Evolutionary conservation across 768 basidiomycete genomes (phyloP), one percentile per base, ranked within the genome.

Genomic region (Suillus paluster): DNA sequence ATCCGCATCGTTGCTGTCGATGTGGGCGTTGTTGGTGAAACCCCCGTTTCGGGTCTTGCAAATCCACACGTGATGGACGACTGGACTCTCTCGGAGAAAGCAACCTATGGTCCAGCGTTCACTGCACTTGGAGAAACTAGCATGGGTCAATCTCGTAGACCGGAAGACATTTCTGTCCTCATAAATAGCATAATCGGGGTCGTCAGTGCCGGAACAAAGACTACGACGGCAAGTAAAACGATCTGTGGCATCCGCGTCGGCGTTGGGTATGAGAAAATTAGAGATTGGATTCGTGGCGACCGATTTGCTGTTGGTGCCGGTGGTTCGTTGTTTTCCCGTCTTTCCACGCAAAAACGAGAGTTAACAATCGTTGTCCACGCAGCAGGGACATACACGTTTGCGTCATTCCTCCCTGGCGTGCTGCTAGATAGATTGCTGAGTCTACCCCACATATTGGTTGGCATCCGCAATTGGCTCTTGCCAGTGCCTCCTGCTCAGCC

Each of bases 291-390:
- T 30, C 81, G 83, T 36, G 91, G 92, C 2, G 84, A 91, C 58
- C 75, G 90, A 41, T 84, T 91, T 68, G 83, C 86, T 21, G 77
- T 94, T 59, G 93, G 93, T 61, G 88, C 93, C 56, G 93, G 92
- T 74, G 91, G 92, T 94, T 69, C 68, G 84, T 75, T 21, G 0
- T 27, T 23, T 58, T 52, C 34, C 36, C 27, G 19, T 42, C 27
- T 33, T 19, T 44, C 21, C 34, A 49, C 38, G 53, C 53, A 63
- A 25, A 12, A n/a, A 56, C 45, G 50, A 9, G 52, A 56, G 45
- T 63, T 66, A 27, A 36, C 30, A 46, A 60, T 71, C 12, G 21
- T 66, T 57, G 64, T 15, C 12, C 59, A 44, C 50, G n/a, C 66
- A 91, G 92, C 91, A 5, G 76, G 78, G 38, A 91, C 91, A 7